Conservation (phyloP, 306 rosid species). For the Fragaria vesca region DNA sequence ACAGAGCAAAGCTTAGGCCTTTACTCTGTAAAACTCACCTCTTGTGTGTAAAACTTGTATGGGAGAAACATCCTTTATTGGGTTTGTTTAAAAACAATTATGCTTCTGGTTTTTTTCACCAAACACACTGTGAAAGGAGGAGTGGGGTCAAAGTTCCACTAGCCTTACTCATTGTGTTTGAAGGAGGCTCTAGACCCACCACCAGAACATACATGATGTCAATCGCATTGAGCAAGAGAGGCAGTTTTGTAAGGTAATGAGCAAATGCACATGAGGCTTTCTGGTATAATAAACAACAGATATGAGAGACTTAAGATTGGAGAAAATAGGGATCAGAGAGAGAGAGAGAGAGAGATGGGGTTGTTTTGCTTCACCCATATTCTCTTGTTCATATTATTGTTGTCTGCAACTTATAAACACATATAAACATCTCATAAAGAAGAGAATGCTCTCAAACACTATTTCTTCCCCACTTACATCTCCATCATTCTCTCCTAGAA, state of each 20-base stretch:
- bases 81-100: not conserved
- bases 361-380: slow-evolving; percentile 7
- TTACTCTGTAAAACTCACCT: not conserved
- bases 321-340: slow-evolving; percentile 17
- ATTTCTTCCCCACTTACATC: slow-evolving; percentile 32
- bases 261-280: slow-evolving; percentile 20
- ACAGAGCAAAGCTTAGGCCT: not conserved
- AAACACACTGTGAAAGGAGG: slow-evolving; percentile 3
- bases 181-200: slow-evolving; percentile 31
- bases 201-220: slow-evolving; percentile 43
- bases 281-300: not conserved
- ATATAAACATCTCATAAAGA: slow-evolving; percentile 42
- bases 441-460: slow-evolving; percentile 12
- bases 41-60: not conserved
- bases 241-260: slow-evolving; percentile 15
- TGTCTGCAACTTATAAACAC: slow-evolving; percentile 54
- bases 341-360: slow-evolving; percentile 10
- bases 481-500: slow-evolving; percentile 29
- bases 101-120: slow-evolving; percentile 4
- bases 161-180: slow-evolving; percentile 23
- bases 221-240: slow-evolving; percentile 24
- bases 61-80: not conserved
- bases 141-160: slow-evolving; percentile 28
- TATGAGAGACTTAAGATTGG: not conserved
- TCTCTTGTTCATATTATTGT: slow-evolving; percentile 35